Conservation (phyloP, 441 rosid species). For the Mallotus japonicus region DNA sequence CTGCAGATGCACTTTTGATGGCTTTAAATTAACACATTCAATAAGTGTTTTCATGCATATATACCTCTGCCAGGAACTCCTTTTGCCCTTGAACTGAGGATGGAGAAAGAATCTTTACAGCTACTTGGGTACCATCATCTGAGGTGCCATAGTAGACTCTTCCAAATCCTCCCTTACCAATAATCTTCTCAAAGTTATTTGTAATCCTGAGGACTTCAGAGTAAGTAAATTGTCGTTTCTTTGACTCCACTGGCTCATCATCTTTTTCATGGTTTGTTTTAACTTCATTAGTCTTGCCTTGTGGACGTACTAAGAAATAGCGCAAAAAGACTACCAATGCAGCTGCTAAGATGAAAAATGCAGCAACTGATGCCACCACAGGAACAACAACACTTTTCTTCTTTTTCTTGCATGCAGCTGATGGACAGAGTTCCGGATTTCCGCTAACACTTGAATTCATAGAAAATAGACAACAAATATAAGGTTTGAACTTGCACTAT, state of each 20-base stretch:
- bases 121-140: constrained; percentile 29
- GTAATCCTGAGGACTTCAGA: constrained; percentile 30
- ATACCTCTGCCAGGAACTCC: constrained; percentile 32
- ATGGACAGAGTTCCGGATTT: constrained; percentile 5
- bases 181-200: constrained; percentile 29
- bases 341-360: constrained; percentile 24
- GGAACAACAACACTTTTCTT: constrained; percentile 27
- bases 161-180: constrained; percentile 40
- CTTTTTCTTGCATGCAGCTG: constrained; percentile 10
- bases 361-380: constrained; percentile 33
- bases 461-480: not conserved
- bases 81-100: constrained; percentile 34
- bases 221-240: constrained; percentile 24
- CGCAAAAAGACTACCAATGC: constrained; percentile 12
- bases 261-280: not conserved
- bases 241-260: not conserved
- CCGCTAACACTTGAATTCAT: constrained; percentile 1
- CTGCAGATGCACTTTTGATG: too few relatives aligned
- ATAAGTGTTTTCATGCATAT: too few relatives aligned
- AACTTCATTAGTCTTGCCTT: not conserved
- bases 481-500: not conserved
- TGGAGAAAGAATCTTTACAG: constrained; percentile 37
- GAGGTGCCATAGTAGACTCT: constrained; percentile 30
- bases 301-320: constrained; percentile 20
- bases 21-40: too few relatives aligned